Conservation (phyloP, 2,329 filamentous ascomycete genomes). For the Sarocladiaceae sp. region DNA sequence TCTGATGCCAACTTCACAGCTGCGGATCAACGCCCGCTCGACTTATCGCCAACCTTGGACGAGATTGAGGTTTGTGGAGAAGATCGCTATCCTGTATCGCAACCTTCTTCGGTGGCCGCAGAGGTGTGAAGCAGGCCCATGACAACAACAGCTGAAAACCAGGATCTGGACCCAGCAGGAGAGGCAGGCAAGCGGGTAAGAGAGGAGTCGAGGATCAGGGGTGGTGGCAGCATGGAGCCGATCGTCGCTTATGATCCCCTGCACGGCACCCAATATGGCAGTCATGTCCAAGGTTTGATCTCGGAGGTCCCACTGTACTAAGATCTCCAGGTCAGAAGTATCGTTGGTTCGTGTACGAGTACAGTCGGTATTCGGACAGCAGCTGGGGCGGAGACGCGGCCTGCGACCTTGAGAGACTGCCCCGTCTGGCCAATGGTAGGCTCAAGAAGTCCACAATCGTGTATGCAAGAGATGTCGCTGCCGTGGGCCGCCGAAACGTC, state of each 20-base stretch:
- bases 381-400: neutral
- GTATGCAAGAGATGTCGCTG: slow-evolving; percentile 8
- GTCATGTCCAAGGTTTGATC: neutral
- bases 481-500: neutral
- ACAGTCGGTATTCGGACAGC: neutral
- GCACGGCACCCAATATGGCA: slow-evolving; percentile 2
- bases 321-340: neutral
- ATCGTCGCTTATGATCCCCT: neutral
- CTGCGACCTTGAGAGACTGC: neutral
- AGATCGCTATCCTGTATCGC: too few species aligned
- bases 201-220: slow-evolving; percentile 7
- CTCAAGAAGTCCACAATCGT: neutral
- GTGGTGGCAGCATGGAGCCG: neutral
- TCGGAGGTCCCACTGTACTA: neutral
- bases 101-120: too few species aligned
- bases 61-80: too few species aligned
- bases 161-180: slow-evolving; percentile 2
- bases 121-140: too few species aligned
- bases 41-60: too few species aligned
- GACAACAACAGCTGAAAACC: slow-evolving; percentile 6
- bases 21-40: too few species aligned
- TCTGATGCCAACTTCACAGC: too few species aligned
- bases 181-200: slow-evolving; percentile 8
- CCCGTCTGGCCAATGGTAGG: neutral
- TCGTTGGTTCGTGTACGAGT: neutral